Evolutionary conservation across 192 early-diverging fungal species (phyloP), one percentile per base, ranked within the genome.

Genomic region (Entomortierella chlamydospora): DNA sequence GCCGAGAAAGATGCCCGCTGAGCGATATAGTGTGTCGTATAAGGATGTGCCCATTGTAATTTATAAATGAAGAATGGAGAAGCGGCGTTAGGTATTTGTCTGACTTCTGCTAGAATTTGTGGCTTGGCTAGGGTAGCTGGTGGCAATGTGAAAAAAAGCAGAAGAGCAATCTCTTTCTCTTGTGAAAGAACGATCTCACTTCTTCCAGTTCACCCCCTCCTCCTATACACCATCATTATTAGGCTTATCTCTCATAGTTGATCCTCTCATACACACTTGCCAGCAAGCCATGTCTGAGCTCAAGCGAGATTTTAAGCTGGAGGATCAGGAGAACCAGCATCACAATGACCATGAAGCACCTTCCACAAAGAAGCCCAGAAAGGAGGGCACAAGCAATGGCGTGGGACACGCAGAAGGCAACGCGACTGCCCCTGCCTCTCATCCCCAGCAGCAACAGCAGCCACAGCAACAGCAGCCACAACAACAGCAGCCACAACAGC

Each of bases 281-380:
- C 34, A 37, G 10, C 34, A 47, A 47, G 2, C 15, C 45, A 47
- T 47, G 45, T 47, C 76, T 22, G 68, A 79, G n/a, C 62, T 79
- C 37, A 79, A 79, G 57, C 41, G 76, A 34, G 76, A 79, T 39
- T 70, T 79, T 34, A 64, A 66, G 34, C 68, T 30, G 49, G 67
- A 70, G 68, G 67, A 64, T 34, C 73, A 62, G 39, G 76, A 70
- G 20, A 60, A 42, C 31, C 61, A 49, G 55, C 42, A 65, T 11
- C 58, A 49, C 11, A 47, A 42, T n/a, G 61, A 64, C n/a, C 57
- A 74, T 18, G 73, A 69, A 33, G 54, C 45, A 7, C 73, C 65
- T 29, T 51, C 58, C 30, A 13, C 52, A 33, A 79, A 79, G 57
- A 79, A 79, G 41, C 53, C 76, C n/a, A 31, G 76, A 13, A 79